Conservation (phyloP, 805 yeast species). For the Osmozyma mogii region DNA sequence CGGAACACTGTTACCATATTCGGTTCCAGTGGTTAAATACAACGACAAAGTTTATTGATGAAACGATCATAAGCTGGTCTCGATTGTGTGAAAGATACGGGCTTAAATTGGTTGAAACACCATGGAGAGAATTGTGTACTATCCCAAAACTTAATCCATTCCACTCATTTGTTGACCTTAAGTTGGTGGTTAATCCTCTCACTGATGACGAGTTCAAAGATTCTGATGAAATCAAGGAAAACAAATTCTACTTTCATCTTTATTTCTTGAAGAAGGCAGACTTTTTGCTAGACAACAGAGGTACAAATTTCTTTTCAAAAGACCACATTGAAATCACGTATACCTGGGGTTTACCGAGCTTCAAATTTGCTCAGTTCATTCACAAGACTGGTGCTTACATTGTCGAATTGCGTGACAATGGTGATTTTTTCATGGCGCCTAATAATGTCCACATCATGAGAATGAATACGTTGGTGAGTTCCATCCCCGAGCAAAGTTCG, state of each 20-base stretch:
- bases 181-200: constrained; percentile 68
- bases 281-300: constrained; percentile 74
- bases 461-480: constrained; percentile 38
- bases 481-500: constrained; percentile 21
- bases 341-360: constrained; percentile 87
- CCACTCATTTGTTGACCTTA: constrained; percentile 71
- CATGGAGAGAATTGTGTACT: constrained; percentile 79
- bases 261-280: constrained; percentile 62
- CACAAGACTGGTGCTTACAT: constrained; percentile 86
- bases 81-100: constrained; percentile 84
- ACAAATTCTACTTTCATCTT: constrained; percentile 69
- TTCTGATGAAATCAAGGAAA: constrained; percentile 35
- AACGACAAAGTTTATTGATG: constrained; percentile 70
- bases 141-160: constrained; percentile 78
- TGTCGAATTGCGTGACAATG: constrained; percentile 76
- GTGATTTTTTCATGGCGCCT: constrained; percentile 76
- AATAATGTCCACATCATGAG: constrained; percentile 78
- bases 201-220: constrained; percentile 43
- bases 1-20: constrained; percentile 89
- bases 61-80: constrained; percentile 67
- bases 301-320: constrained; percentile 52
- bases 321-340: constrained; percentile 60
- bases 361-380: constrained; percentile 80
- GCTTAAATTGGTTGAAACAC: constrained; percentile 69
- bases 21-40: constrained; percentile 90